These are phyloP conservation scores for Geranomyces michiganensis DNA, from an alignment of 192 early-diverging fungal species.

Conservation along the genomic window DNA sequence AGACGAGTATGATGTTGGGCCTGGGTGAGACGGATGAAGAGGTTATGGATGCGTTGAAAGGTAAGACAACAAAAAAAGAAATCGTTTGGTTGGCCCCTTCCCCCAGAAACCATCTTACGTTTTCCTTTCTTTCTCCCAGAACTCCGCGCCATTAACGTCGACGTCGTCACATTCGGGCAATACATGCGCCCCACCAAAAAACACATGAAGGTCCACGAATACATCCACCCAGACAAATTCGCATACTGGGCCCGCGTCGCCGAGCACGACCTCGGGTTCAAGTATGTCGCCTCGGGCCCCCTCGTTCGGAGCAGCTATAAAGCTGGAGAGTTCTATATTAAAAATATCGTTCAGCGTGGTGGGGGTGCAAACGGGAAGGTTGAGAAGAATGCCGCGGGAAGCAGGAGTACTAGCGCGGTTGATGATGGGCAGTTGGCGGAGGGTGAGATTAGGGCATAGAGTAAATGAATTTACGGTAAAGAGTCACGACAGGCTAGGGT, in stretches of 20 bases:
- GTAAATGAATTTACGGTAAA: too few relatives aligned
- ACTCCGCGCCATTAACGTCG: constrained; percentile 78
- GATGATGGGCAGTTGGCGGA: too few relatives aligned
- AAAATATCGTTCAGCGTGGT: constrained; percentile 57
- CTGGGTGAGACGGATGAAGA: constrained; percentile 95
- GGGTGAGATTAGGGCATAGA: too few relatives aligned
- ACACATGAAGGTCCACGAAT: constrained; percentile 96
- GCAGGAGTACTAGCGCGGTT: too few relatives aligned
- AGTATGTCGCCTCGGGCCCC: constrained; percentile 94
- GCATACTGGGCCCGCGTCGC: constrained; percentile 85
- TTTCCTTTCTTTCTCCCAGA: constrained; percentile 43
- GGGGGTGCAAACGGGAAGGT: not conserved
- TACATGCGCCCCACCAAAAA: constrained; percentile 99
- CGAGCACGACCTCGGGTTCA: constrained; percentile 78
- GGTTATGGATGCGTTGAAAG: constrained; percentile 82
- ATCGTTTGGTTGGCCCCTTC: not conserved
- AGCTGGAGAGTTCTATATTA: constrained; percentile 96
- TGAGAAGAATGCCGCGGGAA: too few relatives aligned
- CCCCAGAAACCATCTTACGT: constrained; percentile 7
- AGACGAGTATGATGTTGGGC: constrained; percentile 98
- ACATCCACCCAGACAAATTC: constrained; percentile 90
- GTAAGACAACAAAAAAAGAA: too few relatives aligned
- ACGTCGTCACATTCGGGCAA: constrained; percentile 96
- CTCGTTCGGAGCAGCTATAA: constrained; percentile 94
- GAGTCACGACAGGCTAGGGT: too few relatives aligned